Conservation (phyloP, 805 yeast genomes). For the Sporopachydermia lactativora region DNA sequence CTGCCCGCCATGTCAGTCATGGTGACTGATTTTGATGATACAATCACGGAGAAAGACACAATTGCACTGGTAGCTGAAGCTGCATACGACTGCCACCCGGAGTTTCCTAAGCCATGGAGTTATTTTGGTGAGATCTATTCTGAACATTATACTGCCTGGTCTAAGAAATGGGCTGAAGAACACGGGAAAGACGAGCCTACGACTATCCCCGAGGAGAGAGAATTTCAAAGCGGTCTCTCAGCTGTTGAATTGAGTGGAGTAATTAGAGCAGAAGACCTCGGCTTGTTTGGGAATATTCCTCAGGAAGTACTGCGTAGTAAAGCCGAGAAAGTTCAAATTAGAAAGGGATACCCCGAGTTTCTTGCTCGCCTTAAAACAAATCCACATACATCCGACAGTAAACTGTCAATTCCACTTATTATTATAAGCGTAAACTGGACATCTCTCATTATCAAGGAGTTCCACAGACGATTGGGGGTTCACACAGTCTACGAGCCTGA, state of each 20-base stretch:
- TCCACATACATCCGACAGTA: slow-evolving; percentile 4
- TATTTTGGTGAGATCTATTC: slow-evolving; percentile 31
- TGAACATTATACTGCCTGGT: slow-evolving; percentile 22
- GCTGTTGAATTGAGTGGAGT: slow-evolving; percentile 36
- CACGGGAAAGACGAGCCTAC: slow-evolving; percentile 4
- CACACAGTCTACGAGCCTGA: slow-evolving; percentile 11
- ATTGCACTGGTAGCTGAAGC: slow-evolving; percentile 34
- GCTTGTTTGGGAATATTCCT: slow-evolving; percentile 29
- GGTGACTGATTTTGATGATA: slow-evolving; percentile 55
- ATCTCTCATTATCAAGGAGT: slow-evolving; percentile 26
- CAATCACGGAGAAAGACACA: slow-evolving; percentile 43
- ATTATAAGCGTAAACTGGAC: slow-evolving; percentile 57
- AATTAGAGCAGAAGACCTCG: slow-evolving; percentile 22
- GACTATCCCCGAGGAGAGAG: slow-evolving; percentile 26
- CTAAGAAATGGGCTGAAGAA: slow-evolving; percentile 11
- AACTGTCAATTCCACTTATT: slow-evolving; percentile 21
- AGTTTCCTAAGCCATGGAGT: slow-evolving; percentile 24
- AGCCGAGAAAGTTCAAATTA: slow-evolving; percentile 24
- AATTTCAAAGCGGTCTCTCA: slow-evolving; percentile 31
- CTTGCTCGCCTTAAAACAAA: slow-evolving; percentile 11
- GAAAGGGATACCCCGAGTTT: slow-evolving; percentile 26
- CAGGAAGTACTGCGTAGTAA: slow-evolving; percentile 19
- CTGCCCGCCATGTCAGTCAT: slow-evolving; percentile 15
- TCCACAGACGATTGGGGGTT: slow-evolving; percentile 12
- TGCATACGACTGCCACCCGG: slow-evolving; percentile 26